Base-by-base conservation (phyloP, 305 asterid genomes). In the Fraxinus xanthoxyloides region DNA sequence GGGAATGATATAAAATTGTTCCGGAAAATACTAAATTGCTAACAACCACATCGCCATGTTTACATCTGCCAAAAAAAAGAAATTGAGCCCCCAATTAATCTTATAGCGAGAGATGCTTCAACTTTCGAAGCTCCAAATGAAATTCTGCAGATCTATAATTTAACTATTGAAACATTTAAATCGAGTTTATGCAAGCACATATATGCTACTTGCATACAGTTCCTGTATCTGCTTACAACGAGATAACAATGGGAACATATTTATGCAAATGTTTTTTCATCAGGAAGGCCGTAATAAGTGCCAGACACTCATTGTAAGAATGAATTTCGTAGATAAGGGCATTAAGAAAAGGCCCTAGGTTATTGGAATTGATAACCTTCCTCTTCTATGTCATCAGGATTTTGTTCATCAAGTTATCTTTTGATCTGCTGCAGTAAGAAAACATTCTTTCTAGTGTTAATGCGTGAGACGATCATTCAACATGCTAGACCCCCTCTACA, bases 1-100 rank as follows among this genome's bases (percentile, higher is more conserved):
- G 54, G 54, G 1, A 75, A 21, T 63, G 73, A 32, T 32, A 61
- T 6, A n/a, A 61, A 59, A 72, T 21, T 59, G 19, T 80, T 80
- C 40, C 75, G 21, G 12, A 30, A 54, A 59, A 35, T 30, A 56
- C 46, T 6, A 26, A 24, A 13, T 48, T 77, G 35, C 21, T n/a
- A 51, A 35, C 70, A 4, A 10, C 43, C 72, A 78, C 21, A 83
- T 21, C 2, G 70, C 80, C 80, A 43, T 43, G 54, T 43, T 43
- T 12, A 2, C 54, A 59, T 40, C 85, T 61, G 85, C 76, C 67
- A n/a, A n/a, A 59, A 82, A 78, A 83, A 72, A 38, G 61, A 79
- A 73, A 19, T 2, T 54, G 31, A 83, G 51, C 56, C 26, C 65
- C 15, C 54, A 43, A 43, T 43, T 10, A 43, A 43, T 43, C 54